phyloP scores from a whole-genome alignment of 2,329 filamentous ascomycete species.

The Beauveria caledonica region DNA sequence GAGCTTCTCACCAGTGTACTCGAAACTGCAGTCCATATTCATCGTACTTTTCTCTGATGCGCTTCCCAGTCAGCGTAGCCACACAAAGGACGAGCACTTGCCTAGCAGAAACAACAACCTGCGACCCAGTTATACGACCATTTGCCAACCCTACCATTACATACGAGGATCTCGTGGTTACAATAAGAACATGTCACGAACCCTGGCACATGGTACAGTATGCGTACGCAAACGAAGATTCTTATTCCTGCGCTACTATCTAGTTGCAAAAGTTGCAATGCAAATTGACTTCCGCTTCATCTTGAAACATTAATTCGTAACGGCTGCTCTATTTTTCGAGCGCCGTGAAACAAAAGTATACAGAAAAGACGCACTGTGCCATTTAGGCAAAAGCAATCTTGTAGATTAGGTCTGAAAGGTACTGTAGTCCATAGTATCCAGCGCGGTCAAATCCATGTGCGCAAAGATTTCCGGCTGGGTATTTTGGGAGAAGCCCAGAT shows the following conservation, averaged over 20 bases:
- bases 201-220: neutral
- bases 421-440: constrained; percentile 28
- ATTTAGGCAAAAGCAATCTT: constrained; percentile 1
- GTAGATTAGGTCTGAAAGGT: neutral
- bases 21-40: too few species aligned
- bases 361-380: constrained; percentile 6
- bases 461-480: constrained; percentile 43
- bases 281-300: neutral
- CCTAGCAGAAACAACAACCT: too few species aligned
- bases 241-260: neutral
- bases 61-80: too few species aligned
- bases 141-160: too few species aligned
- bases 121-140: too few species aligned
- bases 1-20: too few species aligned
- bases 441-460: constrained; percentile 27
- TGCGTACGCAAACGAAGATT: neutral
- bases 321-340: constrained; percentile 2
- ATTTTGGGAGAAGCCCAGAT: constrained; percentile 43
- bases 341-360: neutral
- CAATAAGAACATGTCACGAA: neutral
- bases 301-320: constrained; percentile 8
- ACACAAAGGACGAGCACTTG: too few species aligned
- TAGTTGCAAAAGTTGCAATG: neutral
- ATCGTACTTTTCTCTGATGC: too few species aligned
- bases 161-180: too few species aligned